A percentile compares a stretch with the other conserved stretches of the same genome.
Evolutionary conservation across 2,329 filamentous ascomycete genomes (phyloP).

Genomic region (Neonectria magnoliae): DNA sequence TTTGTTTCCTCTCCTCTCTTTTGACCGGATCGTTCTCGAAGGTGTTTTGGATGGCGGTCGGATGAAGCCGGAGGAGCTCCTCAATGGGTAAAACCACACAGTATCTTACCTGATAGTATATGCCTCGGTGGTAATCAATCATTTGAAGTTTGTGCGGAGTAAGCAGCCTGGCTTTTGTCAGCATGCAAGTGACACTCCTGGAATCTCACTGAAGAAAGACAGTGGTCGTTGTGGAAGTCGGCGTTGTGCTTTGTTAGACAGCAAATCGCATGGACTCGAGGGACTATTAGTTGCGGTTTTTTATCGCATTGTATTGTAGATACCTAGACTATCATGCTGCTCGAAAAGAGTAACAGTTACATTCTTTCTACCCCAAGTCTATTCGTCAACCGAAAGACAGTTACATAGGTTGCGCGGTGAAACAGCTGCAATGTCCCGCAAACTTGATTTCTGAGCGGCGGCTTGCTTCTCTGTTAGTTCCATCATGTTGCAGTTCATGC

Average conservation of each 20-base stretch:
- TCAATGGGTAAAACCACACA: neutral
- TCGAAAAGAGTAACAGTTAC: neutral
- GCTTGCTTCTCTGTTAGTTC: neutral
- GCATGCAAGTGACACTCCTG: neutral
- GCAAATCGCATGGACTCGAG: no score
- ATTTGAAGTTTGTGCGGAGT: neutral
- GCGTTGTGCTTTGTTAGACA: no score
- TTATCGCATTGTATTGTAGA: neutral
- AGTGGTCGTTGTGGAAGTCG: no score
- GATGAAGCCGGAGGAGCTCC: conserved; percentile 8
- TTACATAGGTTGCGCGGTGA: neutral
- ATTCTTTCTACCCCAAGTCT: neutral
- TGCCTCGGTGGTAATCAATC: neutral
- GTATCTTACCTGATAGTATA: no score
- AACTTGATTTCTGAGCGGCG: neutral
- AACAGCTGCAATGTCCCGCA: neutral
- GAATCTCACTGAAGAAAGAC: neutral
- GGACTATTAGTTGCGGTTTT: no score
- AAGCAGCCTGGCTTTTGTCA: neutral
- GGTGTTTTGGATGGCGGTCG: neutral
- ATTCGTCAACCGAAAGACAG: neutral
- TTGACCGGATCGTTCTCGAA: neutral
- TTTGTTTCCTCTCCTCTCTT: neutral
- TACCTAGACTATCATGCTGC: neutral
- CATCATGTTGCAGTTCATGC: neutral